phyloP scores from a whole-genome alignment of 2,329 filamentous ascomycete genomes.

The Delphinella strobiligena region DNA sequence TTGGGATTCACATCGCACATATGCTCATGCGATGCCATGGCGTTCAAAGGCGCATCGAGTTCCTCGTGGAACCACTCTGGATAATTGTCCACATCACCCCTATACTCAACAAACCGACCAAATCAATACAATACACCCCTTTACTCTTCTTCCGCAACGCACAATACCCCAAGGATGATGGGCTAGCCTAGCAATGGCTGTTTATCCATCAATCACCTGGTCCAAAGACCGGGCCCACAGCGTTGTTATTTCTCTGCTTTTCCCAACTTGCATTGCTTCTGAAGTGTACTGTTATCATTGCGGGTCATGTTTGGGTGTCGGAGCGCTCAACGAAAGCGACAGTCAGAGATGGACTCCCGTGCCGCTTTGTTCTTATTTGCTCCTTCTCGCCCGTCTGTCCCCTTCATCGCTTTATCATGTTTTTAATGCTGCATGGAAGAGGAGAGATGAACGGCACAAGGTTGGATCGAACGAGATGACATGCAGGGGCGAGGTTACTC shows the following conservation, averaged over 20 bases:
- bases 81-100: background rate
- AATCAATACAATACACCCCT: background rate
- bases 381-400: background rate
- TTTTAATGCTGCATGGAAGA: background rate
- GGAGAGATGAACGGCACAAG: too few species aligned
- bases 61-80: background rate
- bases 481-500: too few species aligned
- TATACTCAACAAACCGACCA: background rate
- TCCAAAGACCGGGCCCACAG: background rate
- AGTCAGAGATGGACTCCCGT: background rate
- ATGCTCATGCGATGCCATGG: background rate
- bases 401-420: background rate
- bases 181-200: background rate
- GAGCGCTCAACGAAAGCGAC: background rate
- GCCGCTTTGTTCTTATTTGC: background rate
- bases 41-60: background rate
- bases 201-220: background rate
- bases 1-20: background rate
- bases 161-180: background rate
- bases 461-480: too few species aligned
- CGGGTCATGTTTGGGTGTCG: too few species aligned
- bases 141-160: background rate
- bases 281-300: background rate
- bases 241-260: background rate
- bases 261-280: background rate